These are phyloP conservation scores for Candida argentea DNA, from an alignment of 805 yeast species.

Conservation along the genomic window DNA sequence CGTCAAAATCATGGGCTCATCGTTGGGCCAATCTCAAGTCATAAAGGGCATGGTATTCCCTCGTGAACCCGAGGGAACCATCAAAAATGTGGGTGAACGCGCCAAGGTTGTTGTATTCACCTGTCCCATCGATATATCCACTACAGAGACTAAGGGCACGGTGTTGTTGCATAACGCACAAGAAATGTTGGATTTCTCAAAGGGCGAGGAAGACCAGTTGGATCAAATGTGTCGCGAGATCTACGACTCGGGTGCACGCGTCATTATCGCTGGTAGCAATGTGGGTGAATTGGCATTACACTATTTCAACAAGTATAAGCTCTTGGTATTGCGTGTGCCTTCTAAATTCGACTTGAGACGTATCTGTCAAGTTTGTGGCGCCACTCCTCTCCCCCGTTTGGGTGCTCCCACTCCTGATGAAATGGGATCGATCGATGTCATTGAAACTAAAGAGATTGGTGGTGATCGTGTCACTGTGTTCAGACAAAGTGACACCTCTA, in stretches of 20 bases:
- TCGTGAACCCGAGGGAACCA: constrained; percentile 89
- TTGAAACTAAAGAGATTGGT: constrained; percentile 90
- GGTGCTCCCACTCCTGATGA: constrained; percentile 96
- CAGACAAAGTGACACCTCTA: constrained; percentile 68
- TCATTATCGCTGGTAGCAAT: constrained; percentile 89
- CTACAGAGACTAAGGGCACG: constrained; percentile 98
- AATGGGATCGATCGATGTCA: constrained; percentile 77
- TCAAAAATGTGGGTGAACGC: constrained; percentile 48
- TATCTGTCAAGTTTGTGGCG: constrained; percentile 92
- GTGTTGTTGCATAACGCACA: constrained; percentile 91
- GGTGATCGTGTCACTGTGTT: constrained; percentile 95
- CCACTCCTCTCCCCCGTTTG: constrained; percentile 86
- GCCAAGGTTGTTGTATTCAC: constrained; percentile 90
- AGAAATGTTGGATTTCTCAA: constrained; percentile 92
- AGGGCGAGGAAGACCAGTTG: constrained; percentile 92
- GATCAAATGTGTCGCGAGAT: constrained; percentile 79
- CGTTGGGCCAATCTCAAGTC: constrained; percentile 64
- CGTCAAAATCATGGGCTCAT: constrained; percentile 92
- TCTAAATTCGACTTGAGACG: constrained; percentile 92
- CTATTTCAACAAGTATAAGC: constrained; percentile 77
- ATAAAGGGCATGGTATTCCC: constrained; percentile 98
- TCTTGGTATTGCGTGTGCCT: constrained; percentile 80
- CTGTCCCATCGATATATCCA: constrained; percentile 88
- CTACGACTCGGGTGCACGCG: constrained; percentile 73
- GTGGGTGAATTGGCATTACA: constrained; percentile 91